phyloP scores from a whole-genome alignment of 2,329 filamentous ascomycete genomes.

The Chaetomium olivaceum region DNA sequence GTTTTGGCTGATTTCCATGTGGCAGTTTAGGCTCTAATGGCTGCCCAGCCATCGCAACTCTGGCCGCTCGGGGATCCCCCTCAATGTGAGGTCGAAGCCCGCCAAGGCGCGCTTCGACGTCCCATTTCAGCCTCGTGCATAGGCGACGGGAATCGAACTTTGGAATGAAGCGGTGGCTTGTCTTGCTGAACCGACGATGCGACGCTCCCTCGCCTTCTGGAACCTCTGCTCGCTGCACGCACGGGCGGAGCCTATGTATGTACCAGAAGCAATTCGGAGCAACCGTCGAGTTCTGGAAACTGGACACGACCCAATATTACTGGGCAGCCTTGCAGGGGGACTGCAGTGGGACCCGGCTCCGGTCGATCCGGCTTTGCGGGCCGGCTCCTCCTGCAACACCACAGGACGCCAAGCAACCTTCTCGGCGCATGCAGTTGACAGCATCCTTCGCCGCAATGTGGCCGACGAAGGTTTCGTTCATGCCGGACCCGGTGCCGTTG shows the following conservation, averaged over 20 bases:
- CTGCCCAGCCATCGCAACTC: constrained; percentile 8
- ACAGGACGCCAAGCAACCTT: constrained; percentile 28
- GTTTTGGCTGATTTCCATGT: constrained; percentile 37
- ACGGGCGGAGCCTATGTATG: constrained; percentile 18
- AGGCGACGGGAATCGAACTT: constrained; percentile 25
- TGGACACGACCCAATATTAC: not conserved
- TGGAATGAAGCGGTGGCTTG: constrained; percentile 11
- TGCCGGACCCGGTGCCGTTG: not conserved
- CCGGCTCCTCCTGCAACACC: constrained; percentile 25
- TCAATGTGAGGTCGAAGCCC: constrained; percentile 18
- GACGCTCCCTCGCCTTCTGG: constrained; percentile 19
- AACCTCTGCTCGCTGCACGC: constrained; percentile 6
- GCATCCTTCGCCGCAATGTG: constrained; percentile 20
- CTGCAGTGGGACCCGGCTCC: constrained; percentile 18
- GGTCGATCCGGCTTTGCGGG: constrained; percentile 32
- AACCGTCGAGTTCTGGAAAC: constrained; percentile 7
- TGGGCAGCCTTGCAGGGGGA: constrained; percentile 11
- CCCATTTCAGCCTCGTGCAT: constrained; percentile 31
- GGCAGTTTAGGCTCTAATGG: constrained; percentile 35
- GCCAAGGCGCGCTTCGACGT: constrained; percentile 28
- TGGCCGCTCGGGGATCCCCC: constrained; percentile 22
- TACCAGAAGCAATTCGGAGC: constrained; percentile 20
- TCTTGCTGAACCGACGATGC: constrained; percentile 20
- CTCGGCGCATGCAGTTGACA: constrained; percentile 18
- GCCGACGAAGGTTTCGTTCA: constrained; percentile 10